phyloP scores from a whole-genome alignment of 495 filamentous ascomycete genomes.

The Penicillium lagena region DNA sequence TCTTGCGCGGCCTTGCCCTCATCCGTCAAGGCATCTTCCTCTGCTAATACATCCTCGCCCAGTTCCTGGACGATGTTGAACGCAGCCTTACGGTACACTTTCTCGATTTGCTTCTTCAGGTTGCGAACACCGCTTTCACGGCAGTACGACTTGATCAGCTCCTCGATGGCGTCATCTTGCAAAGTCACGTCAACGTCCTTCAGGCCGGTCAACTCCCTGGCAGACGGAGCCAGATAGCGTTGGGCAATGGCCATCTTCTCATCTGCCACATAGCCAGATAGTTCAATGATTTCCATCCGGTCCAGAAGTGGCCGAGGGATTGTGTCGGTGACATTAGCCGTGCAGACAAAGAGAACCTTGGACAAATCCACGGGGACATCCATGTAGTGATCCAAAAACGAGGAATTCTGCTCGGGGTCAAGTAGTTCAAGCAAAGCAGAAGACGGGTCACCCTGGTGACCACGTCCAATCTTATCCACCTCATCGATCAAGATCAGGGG shows the following conservation, averaged over 20 bases:
- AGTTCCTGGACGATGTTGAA: constrained; percentile 95
- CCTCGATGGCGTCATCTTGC: constrained; percentile 77
- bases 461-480: constrained; percentile 93
- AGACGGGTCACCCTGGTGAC: constrained; percentile 92
- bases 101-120: constrained; percentile 99
- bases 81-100: constrained; percentile 95
- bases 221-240: constrained; percentile 82
- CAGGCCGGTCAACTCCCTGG: constrained; percentile 83
- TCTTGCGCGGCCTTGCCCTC: constrained; percentile 80
- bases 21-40: constrained; percentile 77
- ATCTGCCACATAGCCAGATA: constrained; percentile 95
- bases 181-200: constrained; percentile 87
- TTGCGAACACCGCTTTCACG: constrained; percentile 95
- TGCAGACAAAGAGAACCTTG: constrained; percentile 98
- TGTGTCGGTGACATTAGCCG: constrained; percentile 97
- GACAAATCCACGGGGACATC: constrained; percentile 97
- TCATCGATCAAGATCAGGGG: constrained; percentile 96
- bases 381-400: constrained; percentile 98
- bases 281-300: constrained; percentile 96
- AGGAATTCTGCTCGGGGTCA: constrained; percentile 95
- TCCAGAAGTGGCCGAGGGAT: constrained; percentile 93
- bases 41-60: constrained; percentile 77
- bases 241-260: constrained; percentile 99
- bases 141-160: constrained; percentile 98
- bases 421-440: constrained; percentile 91